These are phyloP conservation scores for Phtheirospermum japonicum DNA, from an alignment of 257 asterid genomes.

Conservation along the genomic window DNA sequence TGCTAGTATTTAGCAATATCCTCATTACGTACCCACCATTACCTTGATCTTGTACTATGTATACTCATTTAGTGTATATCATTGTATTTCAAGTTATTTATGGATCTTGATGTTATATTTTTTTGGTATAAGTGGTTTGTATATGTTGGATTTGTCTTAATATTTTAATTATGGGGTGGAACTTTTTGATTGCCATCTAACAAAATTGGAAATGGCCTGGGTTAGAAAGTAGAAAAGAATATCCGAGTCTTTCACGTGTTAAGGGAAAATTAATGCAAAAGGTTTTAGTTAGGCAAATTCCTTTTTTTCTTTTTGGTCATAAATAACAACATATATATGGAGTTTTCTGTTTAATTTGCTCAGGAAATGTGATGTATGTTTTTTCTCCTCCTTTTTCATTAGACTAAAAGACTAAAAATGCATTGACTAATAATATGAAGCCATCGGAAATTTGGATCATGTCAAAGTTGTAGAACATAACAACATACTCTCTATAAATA, in stretches of 20 bases:
- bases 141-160: too few relatives aligned
- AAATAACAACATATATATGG: too few relatives aligned
- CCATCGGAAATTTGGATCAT: conserved; percentile 7
- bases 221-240: too few relatives aligned
- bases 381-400: not conserved
- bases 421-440: conserved; percentile 12
- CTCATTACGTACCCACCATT: not conserved
- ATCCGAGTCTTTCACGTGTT: too few relatives aligned
- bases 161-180: too few relatives aligned
- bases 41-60: not conserved
- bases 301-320: too few relatives aligned
- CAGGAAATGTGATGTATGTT: not conserved
- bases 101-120: too few relatives aligned
- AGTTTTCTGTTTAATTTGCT: not conserved
- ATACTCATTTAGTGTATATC: not conserved
- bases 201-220: too few relatives aligned
- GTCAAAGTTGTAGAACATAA: conserved; percentile 1
- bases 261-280: too few relatives aligned
- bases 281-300: too few relatives aligned
- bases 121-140: too few relatives aligned
- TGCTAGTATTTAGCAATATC: not conserved
- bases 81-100: not conserved
- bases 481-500: not conserved
- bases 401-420: not conserved
- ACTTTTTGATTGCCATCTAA: too few relatives aligned